A percentile compares a stretch with the other conserved stretches of the same genome.
phyloP scores from a whole-genome alignment of 2,329 filamentous ascomycete species.

The Tolypocladium inflatum region DNA sequence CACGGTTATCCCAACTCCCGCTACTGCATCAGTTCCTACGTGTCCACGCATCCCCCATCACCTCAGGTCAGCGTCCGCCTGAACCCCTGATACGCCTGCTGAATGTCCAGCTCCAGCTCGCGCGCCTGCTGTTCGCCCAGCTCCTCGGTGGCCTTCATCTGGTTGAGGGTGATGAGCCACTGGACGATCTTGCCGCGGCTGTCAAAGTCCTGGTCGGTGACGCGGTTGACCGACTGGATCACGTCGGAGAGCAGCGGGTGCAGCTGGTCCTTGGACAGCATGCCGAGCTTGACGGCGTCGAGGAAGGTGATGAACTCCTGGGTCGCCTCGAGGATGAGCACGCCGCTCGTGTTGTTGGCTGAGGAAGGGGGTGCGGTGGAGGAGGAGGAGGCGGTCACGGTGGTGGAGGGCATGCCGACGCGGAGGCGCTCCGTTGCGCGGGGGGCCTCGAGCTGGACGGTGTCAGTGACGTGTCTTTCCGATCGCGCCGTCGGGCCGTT shows the following conservation, averaged over 20 bases:
- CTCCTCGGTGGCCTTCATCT: slow-evolving; percentile 94
- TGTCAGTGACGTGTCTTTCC: slow-evolving; percentile 4
- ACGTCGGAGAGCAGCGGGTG: slow-evolving; percentile 91
- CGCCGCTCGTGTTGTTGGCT: slow-evolving; percentile 43
- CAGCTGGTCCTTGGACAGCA: slow-evolving; percentile 91
- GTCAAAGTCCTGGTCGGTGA: slow-evolving; percentile 91
- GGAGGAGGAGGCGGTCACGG: slow-evolving; percentile 46
- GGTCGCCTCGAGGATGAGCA: slow-evolving; percentile 78
- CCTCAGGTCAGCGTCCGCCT: slow-evolving; percentile 61
- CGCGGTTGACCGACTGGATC: slow-evolving; percentile 94
- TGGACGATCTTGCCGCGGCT: slow-evolving; percentile 95
- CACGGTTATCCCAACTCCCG: not conserved
- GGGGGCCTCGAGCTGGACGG: slow-evolving; percentile 73
- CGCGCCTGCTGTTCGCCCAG: slow-evolving; percentile 77
- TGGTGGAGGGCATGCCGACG: slow-evolving; percentile 84
- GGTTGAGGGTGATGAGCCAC: slow-evolving; percentile 94
- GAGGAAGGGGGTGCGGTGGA: slow-evolving; percentile 32
- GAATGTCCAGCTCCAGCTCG: slow-evolving; percentile 87
- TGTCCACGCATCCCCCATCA: not conserved
- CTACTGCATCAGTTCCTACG: not conserved
- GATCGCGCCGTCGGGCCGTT: not conserved
- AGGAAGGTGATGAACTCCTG: slow-evolving; percentile 99
- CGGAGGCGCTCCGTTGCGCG: slow-evolving; percentile 86
- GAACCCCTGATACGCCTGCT: slow-evolving; percentile 89
- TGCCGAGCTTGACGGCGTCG: slow-evolving; percentile 84